Evolutionary conservation across 228 moss, liverwort and hornwort genomes (phyloP), one percentile per base, ranked within the genome.

Genomic region (Sphagnum magellanicum): DNA sequence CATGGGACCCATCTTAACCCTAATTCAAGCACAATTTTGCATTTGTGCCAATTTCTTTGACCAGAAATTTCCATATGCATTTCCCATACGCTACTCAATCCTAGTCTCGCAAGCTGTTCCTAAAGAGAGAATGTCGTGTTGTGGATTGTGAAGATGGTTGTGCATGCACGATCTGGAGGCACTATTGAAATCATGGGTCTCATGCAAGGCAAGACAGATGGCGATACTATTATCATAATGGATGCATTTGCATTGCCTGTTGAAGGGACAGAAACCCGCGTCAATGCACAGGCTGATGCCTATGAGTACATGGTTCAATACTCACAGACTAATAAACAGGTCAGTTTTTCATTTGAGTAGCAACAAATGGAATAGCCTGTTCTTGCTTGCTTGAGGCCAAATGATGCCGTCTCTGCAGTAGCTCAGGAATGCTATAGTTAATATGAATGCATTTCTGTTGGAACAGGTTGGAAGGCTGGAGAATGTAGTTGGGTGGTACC

Each of bases 241-340:
- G 96, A 97, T 72, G 93, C 93, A 16, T 97, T 97, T 81, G 93
- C 93, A 57, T 73, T 97, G 73, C 96, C 93, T 53, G 93, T 96
- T 16, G 96, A 97, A 72, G 96, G 96, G 46, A 97, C 91, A 5
- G 93, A 93, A 76, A 97, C 96, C 71, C 83, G 93, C 58, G 96
- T 96, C 52, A 93, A 97, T 81, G 93, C 93, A 8, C 96, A 93
- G 78, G 96, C 91, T 52, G 96, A 97, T 72, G 96, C 96, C 4
- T 97, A 93, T 55, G 96, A 97, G 79, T 93, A 97, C 69, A 97
- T 97, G 93, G 96, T 97, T 61, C 88, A 93, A 65, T 96, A 97
- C 71, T 86, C 91, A 67, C 88, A 93, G 77, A 93, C 93, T 50
- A 91, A 87, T 71, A 93, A 97, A 69, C 89, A 93, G 93, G 93